Evolutionary conservation across 768 basidiomycete species (phyloP), one percentile per base, ranked within the genome.

Genomic region (Amyloporia xantha): DNA sequence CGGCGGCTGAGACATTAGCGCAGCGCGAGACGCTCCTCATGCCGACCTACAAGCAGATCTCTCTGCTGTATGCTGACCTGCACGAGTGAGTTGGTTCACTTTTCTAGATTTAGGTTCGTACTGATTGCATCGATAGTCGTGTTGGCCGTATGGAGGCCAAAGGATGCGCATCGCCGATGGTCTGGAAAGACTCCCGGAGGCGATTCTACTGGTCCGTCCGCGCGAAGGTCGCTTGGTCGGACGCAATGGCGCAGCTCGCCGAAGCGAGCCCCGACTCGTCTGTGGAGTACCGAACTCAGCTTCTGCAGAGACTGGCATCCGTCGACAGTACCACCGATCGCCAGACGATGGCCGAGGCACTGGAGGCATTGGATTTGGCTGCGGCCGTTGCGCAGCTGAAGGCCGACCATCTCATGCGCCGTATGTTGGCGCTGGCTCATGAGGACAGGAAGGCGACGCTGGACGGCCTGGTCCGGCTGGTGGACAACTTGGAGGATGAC

Each of bases 101-200:
- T 24, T 12, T 48, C 36, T 25, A 10, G 23, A n/a, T 48, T 33
- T 2, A 15, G n/a, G n/a, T 20, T 10, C 26, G 5, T 26, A 47
- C 37, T 54, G 27, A 59, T 38, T 50, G 17, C 48, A 33, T 35
- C 53, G n/a, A 49, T 60, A 95, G 93, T 68, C 91, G 94, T 41
- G 78, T 81, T 39, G 93, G 93, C 41, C 91, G 94, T 41, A 95
- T 96, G 93, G 91, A 96, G 68, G 94, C 94, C 23, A 97, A 97
- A 70, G 92, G 91, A 15, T 94, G 94, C 56, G 94, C 94, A 6
- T 86, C 84, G 53, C 75, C 90, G 17, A 74, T 81, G 24, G 78
- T 83, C 40, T 97, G 94, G 94, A 91, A 88, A 67, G 77, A 88
- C 45, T 82, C 93, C 48, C 84, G 91, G 51, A 79, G 92, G 52